Evolutionary conservation across 202 grass and related monocot species (phyloP), one percentile per base, ranked within the genome.

Genomic region (Elaeis oleifera): DNA sequence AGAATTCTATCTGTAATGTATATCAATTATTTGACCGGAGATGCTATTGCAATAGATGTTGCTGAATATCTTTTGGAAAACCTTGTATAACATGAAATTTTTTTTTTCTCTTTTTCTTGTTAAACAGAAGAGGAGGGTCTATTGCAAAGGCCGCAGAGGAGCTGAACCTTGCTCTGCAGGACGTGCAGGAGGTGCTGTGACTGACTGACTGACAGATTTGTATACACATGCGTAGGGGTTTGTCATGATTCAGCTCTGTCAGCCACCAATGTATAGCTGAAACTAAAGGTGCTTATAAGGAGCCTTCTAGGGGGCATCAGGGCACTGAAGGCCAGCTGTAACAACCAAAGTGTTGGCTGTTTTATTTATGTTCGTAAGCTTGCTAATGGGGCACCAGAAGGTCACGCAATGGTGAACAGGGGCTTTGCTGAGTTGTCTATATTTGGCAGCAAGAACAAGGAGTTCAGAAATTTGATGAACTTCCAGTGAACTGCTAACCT

Each of bases 121-220:
- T 81, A 17, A 73, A 76, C 77, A 99, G 95, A 87, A 89, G 78
- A 85, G 92, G 83, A 89, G 95, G 95, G 26, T 78, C 73, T 14
- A 75, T 92, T 9, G 85, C 80, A 74, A 99, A 83, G 71, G 79
- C 73, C 54, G 88, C 88, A 44, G 82, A 87, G 53, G 95, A 99
- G 70, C 78, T 99, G 62, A 82, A 74, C 59, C 83, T 99, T 18
- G 89, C 79, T 17, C 81, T 99, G 78, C 88, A 82, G 69, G 83
- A 99, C 80, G 71, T 87, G 64, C 69, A 84, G 75, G 83, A 44
- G 78, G 78, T 85, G 61, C 36, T 3, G 9, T 44, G 36, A 77
- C 59, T 74, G 78, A 77, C 59, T 74, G 78, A 88, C 69, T 60
- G 60, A 56, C 65, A 59, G 36, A 48, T 51, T 53, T 58, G 68